Evolutionary conservation across 192 early-diverging fungal species (phyloP), one percentile per base, ranked within the genome.

Genomic region (Kickxella alabastrina): DNA sequence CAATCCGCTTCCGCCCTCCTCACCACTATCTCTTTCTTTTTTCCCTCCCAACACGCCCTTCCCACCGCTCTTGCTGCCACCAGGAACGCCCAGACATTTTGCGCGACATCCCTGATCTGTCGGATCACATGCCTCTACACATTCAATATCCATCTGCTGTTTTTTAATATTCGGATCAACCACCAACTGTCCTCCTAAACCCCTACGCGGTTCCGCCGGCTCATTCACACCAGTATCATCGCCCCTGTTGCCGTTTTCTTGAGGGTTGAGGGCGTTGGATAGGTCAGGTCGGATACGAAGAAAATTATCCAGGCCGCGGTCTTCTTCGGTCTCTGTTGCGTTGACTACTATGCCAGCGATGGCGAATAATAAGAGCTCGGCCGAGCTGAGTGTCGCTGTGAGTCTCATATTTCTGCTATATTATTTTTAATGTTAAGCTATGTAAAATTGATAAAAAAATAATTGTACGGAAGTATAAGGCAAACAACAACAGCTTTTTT

Each of bases 31-130:
- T n/a, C n/a, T n/a, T n/a, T n/a, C n/a, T n/a, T n/a, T n/a, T n/a
- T n/a, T n/a, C n/a, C n/a, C n/a, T n/a, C n/a, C n/a, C n/a, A n/a
- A n/a, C n/a, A n/a, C n/a, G n/a, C n/a, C n/a, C n/a, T n/a, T n/a
- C n/a, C n/a, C 44, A 43, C 34, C 25, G 62, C 62, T 25, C 63
- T 59, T 17, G 59, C 45, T 15, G 70, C 70, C 24, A 58, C 63
- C 70, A 22, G 70, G 70, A 4, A 66, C 70, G 0, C 70, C 70
- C 49, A 74, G 38, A 28, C 70, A 74, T n/a, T 63, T 41, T 6
- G 70, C 70, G 0, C 56, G 54, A 41, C 70, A 74, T 43, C 70
- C 62, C 48, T 66, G 70, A 17, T 74, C 70, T 1, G 62, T 52
- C 10, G 22, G 40, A 5, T 43, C 45, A 24, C 70, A 74, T 17